phyloP scores from a whole-genome alignment of 2,329 filamentous ascomycete genomes.

The Davidsoniella virescens region DNA sequence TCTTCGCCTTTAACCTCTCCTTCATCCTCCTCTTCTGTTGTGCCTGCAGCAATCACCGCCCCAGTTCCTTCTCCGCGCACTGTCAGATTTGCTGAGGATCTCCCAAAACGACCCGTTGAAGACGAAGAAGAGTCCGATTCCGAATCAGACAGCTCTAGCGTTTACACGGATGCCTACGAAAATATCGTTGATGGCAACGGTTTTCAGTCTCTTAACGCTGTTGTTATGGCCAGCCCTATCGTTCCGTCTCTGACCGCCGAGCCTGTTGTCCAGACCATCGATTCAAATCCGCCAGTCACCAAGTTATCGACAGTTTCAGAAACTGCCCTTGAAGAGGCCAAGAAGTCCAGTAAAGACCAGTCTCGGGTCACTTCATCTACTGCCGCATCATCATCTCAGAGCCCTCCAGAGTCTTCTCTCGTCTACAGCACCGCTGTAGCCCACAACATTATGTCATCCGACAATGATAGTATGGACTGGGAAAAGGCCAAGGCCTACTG shows the following conservation, averaged over 20 bases:
- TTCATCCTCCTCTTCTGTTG: background rate
- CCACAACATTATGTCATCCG: conserved; percentile 1
- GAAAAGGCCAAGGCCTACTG: conserved; percentile 53
- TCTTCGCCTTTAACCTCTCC: background rate
- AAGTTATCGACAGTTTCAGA: conserved; percentile 3
- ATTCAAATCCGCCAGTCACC: background rate
- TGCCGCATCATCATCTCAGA: background rate
- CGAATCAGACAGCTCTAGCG: conserved; percentile 34
- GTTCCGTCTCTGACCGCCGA: conserved; percentile 13
- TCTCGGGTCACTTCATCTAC: background rate
- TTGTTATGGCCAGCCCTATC: conserved; percentile 42
- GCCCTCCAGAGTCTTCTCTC: background rate
- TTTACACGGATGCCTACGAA: conserved; percentile 66
- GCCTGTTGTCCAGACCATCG: background rate
- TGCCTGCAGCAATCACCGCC: too few species aligned
- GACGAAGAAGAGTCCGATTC: conserved; percentile 7
- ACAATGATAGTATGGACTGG: conserved; percentile 33
- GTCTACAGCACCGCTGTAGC: conserved; percentile 1
- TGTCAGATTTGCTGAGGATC: conserved; percentile 25
- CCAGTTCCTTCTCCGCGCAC: background rate
- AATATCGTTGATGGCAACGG: conserved; percentile 53
- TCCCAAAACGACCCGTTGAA: conserved; percentile 12
- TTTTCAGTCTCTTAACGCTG: conserved; percentile 57
- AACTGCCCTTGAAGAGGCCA: background rate
- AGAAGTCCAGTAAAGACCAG: background rate